A percentile compares a stretch with the other conserved stretches of the same genome.
Evolutionary conservation across 2,329 filamentous ascomycete species (phyloP).

Genomic region (Cryoendolithus antarcticus): DNA sequence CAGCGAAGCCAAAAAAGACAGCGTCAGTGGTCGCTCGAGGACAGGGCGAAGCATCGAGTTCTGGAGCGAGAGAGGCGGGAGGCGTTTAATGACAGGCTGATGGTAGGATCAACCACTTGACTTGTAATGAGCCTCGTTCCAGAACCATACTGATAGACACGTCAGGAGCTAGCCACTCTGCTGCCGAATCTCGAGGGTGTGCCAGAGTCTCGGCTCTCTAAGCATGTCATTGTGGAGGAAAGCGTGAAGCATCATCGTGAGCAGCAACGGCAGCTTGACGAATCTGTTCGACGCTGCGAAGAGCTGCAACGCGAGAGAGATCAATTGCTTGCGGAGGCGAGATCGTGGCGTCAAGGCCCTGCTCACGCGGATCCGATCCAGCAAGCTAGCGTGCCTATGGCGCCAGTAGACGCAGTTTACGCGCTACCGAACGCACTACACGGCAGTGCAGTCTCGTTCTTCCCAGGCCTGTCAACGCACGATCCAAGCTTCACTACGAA

Average conservation of each 20-base stretch:
- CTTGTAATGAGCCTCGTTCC: too few species aligned
- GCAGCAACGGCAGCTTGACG: conserved; percentile 2
- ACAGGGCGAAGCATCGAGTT: conserved; percentile 7
- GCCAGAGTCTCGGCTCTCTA: conserved; percentile 9
- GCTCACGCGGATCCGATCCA: too few species aligned
- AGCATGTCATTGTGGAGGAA: conserved; percentile 9
- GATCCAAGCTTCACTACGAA: too few species aligned
- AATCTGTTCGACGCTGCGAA: conserved; percentile 1
- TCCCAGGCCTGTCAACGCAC: too few species aligned
- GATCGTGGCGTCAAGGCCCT: neutral
- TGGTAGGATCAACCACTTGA: neutral
- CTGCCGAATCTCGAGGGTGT: conserved; percentile 6
- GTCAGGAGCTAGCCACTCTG: conserved; percentile 6
- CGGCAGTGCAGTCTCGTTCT: too few species aligned
- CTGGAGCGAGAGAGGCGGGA: conserved; percentile 9
- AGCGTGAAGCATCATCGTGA: conserved; percentile 6
- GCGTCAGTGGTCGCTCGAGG: conserved; percentile 3
- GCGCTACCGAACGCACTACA: too few species aligned
- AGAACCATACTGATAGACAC: neutral
- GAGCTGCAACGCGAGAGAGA: conserved; percentile 1
- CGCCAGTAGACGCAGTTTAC: too few species aligned
- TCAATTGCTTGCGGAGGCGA: conserved; percentile 1
- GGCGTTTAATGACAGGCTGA: conserved; percentile 8
- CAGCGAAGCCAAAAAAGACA: conserved; percentile 2
- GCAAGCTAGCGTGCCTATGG: too few species aligned